phyloP scores from a whole-genome alignment of 1,284 basidiomycete species.

The Neotropicomus parvogracilis region DNA sequence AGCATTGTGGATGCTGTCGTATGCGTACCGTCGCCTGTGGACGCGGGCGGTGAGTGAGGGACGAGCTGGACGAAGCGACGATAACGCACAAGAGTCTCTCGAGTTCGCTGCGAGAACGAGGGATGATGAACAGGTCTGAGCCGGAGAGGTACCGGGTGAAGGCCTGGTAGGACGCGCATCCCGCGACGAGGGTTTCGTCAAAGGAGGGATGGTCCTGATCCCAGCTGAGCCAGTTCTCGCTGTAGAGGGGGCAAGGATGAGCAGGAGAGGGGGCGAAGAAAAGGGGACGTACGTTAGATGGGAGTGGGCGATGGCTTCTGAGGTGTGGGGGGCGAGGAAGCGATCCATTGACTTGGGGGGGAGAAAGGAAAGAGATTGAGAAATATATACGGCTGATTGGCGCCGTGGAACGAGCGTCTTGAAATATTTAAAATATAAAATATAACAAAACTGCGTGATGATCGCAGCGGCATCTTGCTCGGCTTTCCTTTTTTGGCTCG shows the following conservation, averaged over 20 bases:
- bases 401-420: conserved; percentile 18
- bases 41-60: conserved; percentile 10
- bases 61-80: background rate
- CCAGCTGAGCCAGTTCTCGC: conserved; percentile 65
- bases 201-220: conserved; percentile 64
- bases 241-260: conserved; percentile 28
- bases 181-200: conserved; percentile 68
- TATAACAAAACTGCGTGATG: background rate
- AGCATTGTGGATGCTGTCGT: conserved; percentile 75
- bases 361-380: background rate
- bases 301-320: conserved; percentile 67
- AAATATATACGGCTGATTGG: conserved; percentile 21
- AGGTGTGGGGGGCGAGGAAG: conserved; percentile 67
- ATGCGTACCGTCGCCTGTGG: conserved; percentile 63
- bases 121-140: conserved; percentile 65
- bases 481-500: conserved; percentile 3
- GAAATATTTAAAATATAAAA: background rate
- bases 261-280: background rate
- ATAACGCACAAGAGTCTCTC: conserved; percentile 64
- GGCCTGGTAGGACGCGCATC: conserved; percentile 62
- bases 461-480: background rate
- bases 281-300: conserved; percentile 55
- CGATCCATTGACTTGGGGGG: conserved; percentile 48
- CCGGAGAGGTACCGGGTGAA: conserved; percentile 58
- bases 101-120: conserved; percentile 59